Conservation (phyloP, 768 basidiomycete genomes). For the Butyriboletus loyo region DNA sequence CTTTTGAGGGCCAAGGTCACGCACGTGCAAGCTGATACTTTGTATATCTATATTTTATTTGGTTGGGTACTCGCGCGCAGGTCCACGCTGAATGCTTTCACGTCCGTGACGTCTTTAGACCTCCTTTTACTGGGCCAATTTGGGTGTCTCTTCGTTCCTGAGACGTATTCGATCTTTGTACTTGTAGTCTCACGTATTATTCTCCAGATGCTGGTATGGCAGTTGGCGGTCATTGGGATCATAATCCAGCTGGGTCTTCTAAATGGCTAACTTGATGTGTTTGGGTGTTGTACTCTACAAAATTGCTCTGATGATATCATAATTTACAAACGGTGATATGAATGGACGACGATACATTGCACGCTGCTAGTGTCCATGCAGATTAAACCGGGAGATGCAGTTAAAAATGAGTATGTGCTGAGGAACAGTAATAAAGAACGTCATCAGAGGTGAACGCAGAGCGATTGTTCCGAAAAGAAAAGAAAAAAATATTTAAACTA, state of each 20-base stretch:
- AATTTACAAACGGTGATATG: background rate
- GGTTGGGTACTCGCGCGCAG: background rate
- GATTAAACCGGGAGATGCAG: background rate
- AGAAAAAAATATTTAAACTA: background rate
- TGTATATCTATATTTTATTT: background rate
- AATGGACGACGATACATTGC: background rate
- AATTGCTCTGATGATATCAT: background rate
- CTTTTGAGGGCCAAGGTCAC: slow-evolving; percentile 6
- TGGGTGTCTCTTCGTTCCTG: background rate
- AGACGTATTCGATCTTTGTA: background rate
- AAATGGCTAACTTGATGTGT: background rate
- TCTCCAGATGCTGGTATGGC: background rate
- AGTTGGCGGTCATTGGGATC: background rate
- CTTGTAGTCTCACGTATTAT: background rate
- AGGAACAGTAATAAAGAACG: background rate
- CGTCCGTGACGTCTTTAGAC: background rate
- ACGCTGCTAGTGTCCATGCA: background rate
- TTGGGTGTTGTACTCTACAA: slow-evolving; percentile 6
- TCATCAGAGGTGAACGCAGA: background rate
- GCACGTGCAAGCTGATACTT: background rate
- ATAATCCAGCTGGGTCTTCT: background rate
- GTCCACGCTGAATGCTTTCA: background rate
- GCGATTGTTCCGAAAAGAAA: background rate
- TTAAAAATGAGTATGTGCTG: background rate
- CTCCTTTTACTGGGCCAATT: background rate